Evolutionary conservation across 768 basidiomycete genomes (phyloP), one percentile per base, ranked within the genome.

Genomic region (Tricholoma furcatifolium): DNA sequence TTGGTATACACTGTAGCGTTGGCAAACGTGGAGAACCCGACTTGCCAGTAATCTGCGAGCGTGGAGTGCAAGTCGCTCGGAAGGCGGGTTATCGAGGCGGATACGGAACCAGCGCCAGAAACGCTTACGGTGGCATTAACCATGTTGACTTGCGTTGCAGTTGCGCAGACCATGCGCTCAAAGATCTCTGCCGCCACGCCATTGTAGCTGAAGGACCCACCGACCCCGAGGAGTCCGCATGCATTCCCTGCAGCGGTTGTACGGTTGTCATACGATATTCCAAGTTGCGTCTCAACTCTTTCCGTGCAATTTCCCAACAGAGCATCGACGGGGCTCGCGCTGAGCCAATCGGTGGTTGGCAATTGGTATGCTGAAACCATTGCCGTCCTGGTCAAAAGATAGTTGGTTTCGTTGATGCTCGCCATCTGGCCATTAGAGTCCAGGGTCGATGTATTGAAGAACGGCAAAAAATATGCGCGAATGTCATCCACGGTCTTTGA

Each of bases 91-190:
- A 58, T 15, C 34, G 51, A 44, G 9, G 56, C 23, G 17, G 57
- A 47, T 11, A 61, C 32, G 2, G 27, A 14, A 15, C 34, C 39
- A 1, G 12, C 2, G 14, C 32, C 34, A 32, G 51, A 45, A 18
- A 52, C 41, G 32, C 24, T 18, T 20, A 61, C 36, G 31, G 57
- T 56, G 6, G 57, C 57, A n/a, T 53, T 32, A 6, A 61, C 60
- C 54, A 61, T 56, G 55, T 61, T 61, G 48, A 61, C 60, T 31
- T 61, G 60, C 1, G 60, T 58, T 8, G 60, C 51, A 12, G 56
- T 45, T 21, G 60, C 57, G 35, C 60, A 61, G 18, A 61, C 42
- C 60, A 61, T 61, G 41, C 57, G 46, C 11, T 47, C 46, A 32
- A 53, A 43, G 11, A 40, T 41, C 15, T 32, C 12, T 17, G 15